Evolutionary conservation across 257 asterid species (phyloP).

Genomic region (Orobanche coerulescens): DNA sequence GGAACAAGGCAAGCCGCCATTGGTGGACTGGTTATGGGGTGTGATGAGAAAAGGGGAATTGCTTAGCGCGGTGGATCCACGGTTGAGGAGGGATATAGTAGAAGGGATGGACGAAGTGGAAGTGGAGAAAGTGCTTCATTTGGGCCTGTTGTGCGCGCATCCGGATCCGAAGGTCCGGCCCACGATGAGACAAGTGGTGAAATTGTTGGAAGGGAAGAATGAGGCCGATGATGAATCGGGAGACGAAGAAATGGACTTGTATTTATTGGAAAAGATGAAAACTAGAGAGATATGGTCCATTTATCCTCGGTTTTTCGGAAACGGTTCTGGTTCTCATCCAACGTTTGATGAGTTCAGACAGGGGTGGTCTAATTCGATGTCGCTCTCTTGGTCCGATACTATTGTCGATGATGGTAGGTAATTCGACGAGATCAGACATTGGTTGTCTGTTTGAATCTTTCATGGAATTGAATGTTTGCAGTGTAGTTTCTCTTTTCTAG

Average conservation of each 20-base stretch:
- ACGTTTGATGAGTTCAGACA: too few species aligned
- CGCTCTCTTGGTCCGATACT: conserved; percentile 1
- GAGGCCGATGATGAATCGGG: background rate
- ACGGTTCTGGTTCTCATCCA: too few species aligned
- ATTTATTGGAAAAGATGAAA: background rate
- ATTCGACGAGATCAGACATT: too few species aligned
- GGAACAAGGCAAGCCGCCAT: conserved; percentile 38
- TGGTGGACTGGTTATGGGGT: conserved; percentile 44
- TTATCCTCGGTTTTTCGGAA: too few species aligned
- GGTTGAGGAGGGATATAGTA: conserved; percentile 28
- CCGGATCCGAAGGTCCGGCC: background rate
- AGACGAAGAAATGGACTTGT: background rate
- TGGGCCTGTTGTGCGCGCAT: conserved; percentile 31
- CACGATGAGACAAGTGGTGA: background rate
- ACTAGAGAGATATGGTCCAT: background rate
- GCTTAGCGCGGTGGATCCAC: conserved; percentile 31
- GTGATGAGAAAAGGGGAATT: conserved; percentile 29
- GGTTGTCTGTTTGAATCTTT: too few species aligned
- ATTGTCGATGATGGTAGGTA: background rate
- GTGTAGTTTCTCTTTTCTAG: too few species aligned
- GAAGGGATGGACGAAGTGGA: conserved; percentile 39
- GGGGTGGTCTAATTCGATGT: background rate
- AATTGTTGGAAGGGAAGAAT: background rate
- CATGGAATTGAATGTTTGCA: too few species aligned
- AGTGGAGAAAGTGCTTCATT: conserved; percentile 38